Evolutionary conservation across 2,329 filamentous ascomycete species (phyloP).

Genomic region (Botrytis elliptica): DNA sequence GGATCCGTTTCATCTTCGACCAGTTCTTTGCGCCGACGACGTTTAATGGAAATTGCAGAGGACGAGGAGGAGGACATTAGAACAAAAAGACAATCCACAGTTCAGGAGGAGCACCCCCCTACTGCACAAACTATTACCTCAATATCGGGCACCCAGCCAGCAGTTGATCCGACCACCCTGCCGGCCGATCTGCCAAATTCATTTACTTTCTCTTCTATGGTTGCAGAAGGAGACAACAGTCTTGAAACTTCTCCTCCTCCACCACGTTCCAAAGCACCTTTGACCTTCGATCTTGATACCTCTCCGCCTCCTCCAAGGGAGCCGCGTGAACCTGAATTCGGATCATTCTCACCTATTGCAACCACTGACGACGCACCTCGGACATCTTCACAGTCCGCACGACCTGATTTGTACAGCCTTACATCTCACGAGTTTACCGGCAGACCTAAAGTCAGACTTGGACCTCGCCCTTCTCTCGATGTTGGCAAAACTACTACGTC

Average conservation of each 20-base stretch:
- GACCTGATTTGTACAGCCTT: conserved; percentile 52
- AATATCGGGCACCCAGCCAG: conserved; percentile 23
- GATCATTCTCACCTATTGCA: conserved; percentile 29
- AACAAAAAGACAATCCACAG: conserved; percentile 58
- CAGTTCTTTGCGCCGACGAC: conserved; percentile 72
- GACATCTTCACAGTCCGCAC: conserved; percentile 50
- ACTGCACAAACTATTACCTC: conserved; percentile 33
- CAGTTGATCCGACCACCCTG: conserved; percentile 22
- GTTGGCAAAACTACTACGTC: conserved; percentile 60
- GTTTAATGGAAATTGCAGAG: conserved; percentile 90
- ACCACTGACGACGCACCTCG: conserved; percentile 31
- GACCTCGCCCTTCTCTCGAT: conserved; percentile 76
- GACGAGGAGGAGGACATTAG: conserved; percentile 67
- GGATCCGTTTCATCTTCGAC: conserved; percentile 82
- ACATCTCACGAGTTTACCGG: conserved; percentile 49
- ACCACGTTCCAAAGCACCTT: conserved; percentile 16
- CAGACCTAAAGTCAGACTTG: conserved; percentile 85
- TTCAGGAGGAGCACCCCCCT: conserved; percentile 45
- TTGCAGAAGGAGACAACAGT: conserved; percentile 25
- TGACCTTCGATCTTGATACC: conserved; percentile 18
- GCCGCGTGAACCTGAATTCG: conserved; percentile 23
- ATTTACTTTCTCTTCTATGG: conserved; percentile 24
- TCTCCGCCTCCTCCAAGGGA: conserved; percentile 26
- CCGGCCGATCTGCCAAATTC: conserved; percentile 26
- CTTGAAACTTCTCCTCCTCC: conserved; percentile 36